Evolutionary conservation across 2,329 filamentous ascomycete genomes (phyloP).

Genomic region (Pestalotiopsis sp.): DNA sequence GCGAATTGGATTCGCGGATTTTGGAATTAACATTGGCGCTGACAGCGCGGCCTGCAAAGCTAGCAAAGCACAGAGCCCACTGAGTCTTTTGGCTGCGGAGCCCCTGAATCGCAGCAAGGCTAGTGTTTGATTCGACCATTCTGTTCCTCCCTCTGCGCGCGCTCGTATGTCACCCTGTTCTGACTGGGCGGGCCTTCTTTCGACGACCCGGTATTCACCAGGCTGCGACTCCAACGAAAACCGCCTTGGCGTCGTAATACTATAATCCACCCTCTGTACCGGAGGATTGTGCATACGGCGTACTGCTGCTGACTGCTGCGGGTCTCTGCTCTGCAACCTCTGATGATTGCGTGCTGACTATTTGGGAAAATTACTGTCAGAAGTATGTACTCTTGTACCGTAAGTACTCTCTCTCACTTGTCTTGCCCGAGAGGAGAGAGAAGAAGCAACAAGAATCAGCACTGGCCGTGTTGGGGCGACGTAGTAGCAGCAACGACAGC

Average conservation of each 20-base stretch:
- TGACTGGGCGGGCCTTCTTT: constrained; percentile 2
- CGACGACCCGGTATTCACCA: constrained; percentile 2
- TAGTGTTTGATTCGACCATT: neutral
- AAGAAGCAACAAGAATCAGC: neutral
- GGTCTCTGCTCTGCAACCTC: neutral
- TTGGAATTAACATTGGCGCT: neutral
- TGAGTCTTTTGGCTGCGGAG: neutral
- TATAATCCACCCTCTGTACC: neutral
- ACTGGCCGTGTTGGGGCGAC: neutral
- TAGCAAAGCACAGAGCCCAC: neutral
- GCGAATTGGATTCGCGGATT: constrained; percentile 3
- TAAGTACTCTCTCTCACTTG: neutral
- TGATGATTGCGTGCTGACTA: constrained; percentile 4
- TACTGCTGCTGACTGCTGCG: neutral
- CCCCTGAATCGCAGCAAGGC: constrained; percentile 1
- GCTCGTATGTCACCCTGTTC: neutral
- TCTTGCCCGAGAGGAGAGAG: neutral
- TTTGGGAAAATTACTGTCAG: neutral
- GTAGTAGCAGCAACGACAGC: neutral
- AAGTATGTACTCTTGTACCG: constrained; percentile 1
- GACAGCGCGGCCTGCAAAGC: neutral
- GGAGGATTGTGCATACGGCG: constrained; percentile 2
- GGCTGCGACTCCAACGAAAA: neutral
- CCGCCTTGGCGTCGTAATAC: neutral
- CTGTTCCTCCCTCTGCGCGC: neutral